phyloP scores from a whole-genome alignment of 768 basidiomycete species.

The Boletus sp. region DNA sequence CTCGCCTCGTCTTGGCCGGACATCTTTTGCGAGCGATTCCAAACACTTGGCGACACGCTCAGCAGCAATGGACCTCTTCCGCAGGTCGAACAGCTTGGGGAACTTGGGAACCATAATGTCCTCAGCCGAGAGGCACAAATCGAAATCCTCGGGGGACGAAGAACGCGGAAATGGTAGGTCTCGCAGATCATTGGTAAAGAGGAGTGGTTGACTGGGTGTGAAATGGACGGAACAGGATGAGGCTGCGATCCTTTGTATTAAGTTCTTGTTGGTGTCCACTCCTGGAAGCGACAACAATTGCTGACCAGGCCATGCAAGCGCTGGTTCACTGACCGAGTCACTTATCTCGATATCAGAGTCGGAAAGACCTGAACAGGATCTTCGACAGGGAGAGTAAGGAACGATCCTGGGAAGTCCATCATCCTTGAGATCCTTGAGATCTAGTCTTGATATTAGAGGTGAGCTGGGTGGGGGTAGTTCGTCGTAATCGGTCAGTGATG shows the following conservation, averaged over 20 bases:
- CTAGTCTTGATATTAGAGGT: constrained; percentile 29
- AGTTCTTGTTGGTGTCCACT: constrained; percentile 39
- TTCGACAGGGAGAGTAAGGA: constrained; percentile 29
- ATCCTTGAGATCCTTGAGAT: constrained; percentile 32
- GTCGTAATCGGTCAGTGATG: too few species aligned
- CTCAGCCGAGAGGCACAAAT: constrained; percentile 36
- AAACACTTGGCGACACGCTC: constrained; percentile 30
- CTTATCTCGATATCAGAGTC: constrained; percentile 26
- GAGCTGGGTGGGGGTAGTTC: constrained; percentile 25
- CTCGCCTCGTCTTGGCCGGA: too few species aligned
- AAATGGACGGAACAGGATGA: constrained; percentile 7
- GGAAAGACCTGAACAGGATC: constrained; percentile 27
- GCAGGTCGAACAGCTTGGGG: constrained; percentile 39
- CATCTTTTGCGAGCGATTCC: constrained; percentile 34
- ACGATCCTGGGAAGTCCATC: constrained; percentile 17
- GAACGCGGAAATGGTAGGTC: constrained; percentile 40
- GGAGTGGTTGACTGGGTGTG: constrained; percentile 28
- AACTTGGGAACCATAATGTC: constrained; percentile 37
- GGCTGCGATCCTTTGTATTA: constrained; percentile 31
- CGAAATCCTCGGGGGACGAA: constrained; percentile 41
- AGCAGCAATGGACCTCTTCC: constrained; percentile 35
- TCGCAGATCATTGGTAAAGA: constrained; percentile 43
- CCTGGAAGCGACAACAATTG: constrained; percentile 40
- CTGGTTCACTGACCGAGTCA: constrained; percentile 17
- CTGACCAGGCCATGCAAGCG: constrained; percentile 15